These are phyloP conservation scores for Xylariaceae sp. DNA, from an alignment of 2,329 filamentous ascomycete genomes.

Conservation along the genomic window DNA sequence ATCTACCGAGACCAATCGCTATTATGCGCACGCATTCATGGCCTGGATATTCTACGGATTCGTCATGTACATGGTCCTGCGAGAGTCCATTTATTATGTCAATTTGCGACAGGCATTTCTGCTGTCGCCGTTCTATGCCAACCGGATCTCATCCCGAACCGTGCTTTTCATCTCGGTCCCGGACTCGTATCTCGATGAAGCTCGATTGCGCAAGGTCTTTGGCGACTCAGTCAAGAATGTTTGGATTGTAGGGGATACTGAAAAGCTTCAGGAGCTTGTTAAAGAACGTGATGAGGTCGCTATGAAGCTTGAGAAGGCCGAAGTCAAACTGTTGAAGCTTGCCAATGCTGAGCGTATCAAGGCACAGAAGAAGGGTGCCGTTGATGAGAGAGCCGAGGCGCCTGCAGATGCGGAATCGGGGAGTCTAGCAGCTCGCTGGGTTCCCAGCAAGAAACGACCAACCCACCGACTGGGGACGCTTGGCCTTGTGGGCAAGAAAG, in stretches of 20 bases:
- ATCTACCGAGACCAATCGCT: slow-evolving; percentile 58
- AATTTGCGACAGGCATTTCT: slow-evolving; percentile 92
- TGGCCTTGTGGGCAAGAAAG: slow-evolving; percentile 77
- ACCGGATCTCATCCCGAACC: slow-evolving; percentile 85
- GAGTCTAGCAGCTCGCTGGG: slow-evolving; percentile 72
- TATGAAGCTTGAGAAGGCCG: slow-evolving; percentile 81
- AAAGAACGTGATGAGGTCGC: slow-evolving; percentile 79
- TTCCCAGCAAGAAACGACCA: slow-evolving; percentile 73
- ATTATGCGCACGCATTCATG: slow-evolving; percentile 81
- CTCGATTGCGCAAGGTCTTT: slow-evolving; percentile 78
- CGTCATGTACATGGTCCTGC: slow-evolving; percentile 82
- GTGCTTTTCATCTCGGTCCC: slow-evolving; percentile 89
- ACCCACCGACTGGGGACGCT: slow-evolving; percentile 72
- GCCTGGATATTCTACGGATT: slow-evolving; percentile 86
- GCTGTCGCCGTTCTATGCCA: slow-evolving; percentile 79
- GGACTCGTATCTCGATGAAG: slow-evolving; percentile 73
- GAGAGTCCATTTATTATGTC: slow-evolving; percentile 89
- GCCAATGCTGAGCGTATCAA: slow-evolving; percentile 75
- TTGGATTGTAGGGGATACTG: slow-evolving; percentile 80
- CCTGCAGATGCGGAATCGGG: slow-evolving; percentile 68
- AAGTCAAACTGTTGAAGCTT: slow-evolving; percentile 80
- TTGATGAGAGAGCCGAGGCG: slow-evolving; percentile 48
- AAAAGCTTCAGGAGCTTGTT: slow-evolving; percentile 78
- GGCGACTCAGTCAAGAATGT: slow-evolving; percentile 79
- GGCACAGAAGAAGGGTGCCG: slow-evolving; percentile 60